Evolutionary conservation across 768 basidiomycete genomes (phyloP), one percentile per base, ranked within the genome.

Genomic region (Russula foetens): DNA sequence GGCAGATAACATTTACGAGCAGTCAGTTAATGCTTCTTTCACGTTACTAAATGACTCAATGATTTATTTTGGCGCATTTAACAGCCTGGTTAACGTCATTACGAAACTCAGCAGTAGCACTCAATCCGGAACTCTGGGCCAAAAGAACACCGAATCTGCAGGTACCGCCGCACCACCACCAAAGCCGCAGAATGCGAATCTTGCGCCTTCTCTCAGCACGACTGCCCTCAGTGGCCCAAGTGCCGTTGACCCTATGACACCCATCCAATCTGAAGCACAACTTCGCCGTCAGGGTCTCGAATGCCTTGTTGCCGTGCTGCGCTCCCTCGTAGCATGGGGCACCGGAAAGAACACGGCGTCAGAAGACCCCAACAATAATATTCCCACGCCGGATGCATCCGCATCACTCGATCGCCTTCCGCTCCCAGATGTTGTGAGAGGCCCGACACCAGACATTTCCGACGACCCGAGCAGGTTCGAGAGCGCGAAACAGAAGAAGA

Each of bases 1-100:
- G 4, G 82, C 82, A 11, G 96, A 97, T 69, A 98, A 99, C 74
- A 95, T 98, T 59, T 99, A 98, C 73, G 97, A 99, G 69, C 90
- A 91, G 85, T 92, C 68, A 69, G 86, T 74, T n/a, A 7, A 35
- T 28, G 39, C 38, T 26, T 41, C 23, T 35, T 47, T n/a, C 4
- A 19, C 53, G 57, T 45, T 52, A 14, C 11, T 43, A 9, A 55
- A 31, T 5, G 17, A 14, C 11, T 43, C 9, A 55, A 31, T 5
- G 17, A 50, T 35, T 51, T 43, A 62, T 45, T 26, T 23, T 55
- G 26, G 52, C 46, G 31, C 63, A 48, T 12, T 47, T 55, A 24
- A 33, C 35, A 92, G 89, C 69, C 76, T 98, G 50, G 92, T 98
- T 79, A 98, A 98, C 74, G 90, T 98, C 69, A 84, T 98, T 68